Evolutionary conservation across 164 flowering plant species (phyloP).

Genomic region (Tinospora cordifolia): DNA sequence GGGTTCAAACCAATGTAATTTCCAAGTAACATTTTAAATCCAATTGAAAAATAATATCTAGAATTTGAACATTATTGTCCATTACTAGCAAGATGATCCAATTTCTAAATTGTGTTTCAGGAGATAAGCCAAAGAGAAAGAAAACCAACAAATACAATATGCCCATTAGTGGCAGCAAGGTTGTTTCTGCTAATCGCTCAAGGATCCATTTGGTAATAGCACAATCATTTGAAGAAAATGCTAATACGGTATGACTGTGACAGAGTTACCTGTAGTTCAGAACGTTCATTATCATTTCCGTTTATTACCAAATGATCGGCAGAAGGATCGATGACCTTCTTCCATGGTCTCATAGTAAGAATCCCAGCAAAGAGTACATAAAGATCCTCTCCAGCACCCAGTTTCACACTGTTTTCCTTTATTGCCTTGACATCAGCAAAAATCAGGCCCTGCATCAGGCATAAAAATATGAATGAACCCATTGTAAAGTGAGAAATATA

Average conservation of each 20-base stretch:
- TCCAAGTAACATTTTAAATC: no score
- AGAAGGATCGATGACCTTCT: constrained; percentile 68
- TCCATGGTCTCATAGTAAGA: constrained; percentile 97
- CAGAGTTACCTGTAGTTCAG: constrained; percentile 92
- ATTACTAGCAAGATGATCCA: neutral
- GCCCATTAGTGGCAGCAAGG: neutral
- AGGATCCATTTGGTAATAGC: neutral
- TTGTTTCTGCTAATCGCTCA: neutral
- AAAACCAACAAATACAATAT: neutral
- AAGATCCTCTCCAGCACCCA: constrained; percentile 98
- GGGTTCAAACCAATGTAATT: neutral
- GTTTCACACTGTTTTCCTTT: constrained; percentile 72
- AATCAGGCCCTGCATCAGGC: constrained; percentile 49
- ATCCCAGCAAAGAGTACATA: constrained; percentile 85
- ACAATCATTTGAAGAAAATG: neutral
- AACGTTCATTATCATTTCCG: constrained; percentile 59
- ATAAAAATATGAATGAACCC: constrained; percentile 6
- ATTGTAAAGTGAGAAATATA: neutral
- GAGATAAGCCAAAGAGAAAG: neutral
- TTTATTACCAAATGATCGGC: constrained; percentile 81
- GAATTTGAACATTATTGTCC: neutral
- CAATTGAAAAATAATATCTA: no score
- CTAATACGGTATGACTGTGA: neutral
- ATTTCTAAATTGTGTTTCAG: neutral
- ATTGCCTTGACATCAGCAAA: constrained; percentile 87